Conservation (phyloP, 2,329 filamentous ascomycete species). For the Penicillium expansum region DNA sequence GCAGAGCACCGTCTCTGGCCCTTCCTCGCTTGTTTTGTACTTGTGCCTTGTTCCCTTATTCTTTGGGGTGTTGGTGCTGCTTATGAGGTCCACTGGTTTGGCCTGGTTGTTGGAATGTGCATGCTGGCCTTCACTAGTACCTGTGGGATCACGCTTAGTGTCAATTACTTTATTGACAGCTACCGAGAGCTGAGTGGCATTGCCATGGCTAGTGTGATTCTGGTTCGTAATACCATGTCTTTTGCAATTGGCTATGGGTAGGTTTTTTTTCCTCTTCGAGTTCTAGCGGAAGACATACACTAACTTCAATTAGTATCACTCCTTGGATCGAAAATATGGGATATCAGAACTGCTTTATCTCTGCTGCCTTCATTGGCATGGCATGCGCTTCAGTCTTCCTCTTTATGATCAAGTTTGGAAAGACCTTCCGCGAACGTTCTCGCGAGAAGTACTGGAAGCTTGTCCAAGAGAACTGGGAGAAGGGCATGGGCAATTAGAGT, state of each 20-base stretch:
- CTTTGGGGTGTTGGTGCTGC: constrained; percentile 46
- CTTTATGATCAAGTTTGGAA: constrained; percentile 42
- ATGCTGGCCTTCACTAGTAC: constrained; percentile 42
- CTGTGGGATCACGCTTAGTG: constrained; percentile 37
- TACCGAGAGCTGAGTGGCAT: constrained; percentile 43
- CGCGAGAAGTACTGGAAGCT: constrained; percentile 40
- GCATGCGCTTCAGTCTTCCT: constrained; percentile 39
- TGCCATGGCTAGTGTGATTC: constrained; percentile 44
- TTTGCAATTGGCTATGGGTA: constrained; percentile 48
- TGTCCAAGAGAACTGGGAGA: constrained; percentile 35
- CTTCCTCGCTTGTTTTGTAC: constrained; percentile 34
- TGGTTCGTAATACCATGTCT: constrained; percentile 50
- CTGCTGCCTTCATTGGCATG: constrained; percentile 39
- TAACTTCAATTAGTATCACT: constrained; percentile 38
- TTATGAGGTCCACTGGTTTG: constrained; percentile 44
- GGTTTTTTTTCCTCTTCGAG: neutral
- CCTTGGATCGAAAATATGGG: constrained; percentile 47
- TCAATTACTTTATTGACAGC: constrained; percentile 44
- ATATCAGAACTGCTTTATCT: constrained; percentile 48
- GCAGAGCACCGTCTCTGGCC: constrained; percentile 45
- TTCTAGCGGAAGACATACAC: neutral
- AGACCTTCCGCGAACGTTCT: constrained; percentile 34
- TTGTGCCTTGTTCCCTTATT: constrained; percentile 35
- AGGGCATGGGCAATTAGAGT: constrained; percentile 33
- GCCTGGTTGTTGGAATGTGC: constrained; percentile 44